These are phyloP conservation scores for Luffa acutangula DNA, from an alignment of 306 rosid species.

Conservation along the genomic window DNA sequence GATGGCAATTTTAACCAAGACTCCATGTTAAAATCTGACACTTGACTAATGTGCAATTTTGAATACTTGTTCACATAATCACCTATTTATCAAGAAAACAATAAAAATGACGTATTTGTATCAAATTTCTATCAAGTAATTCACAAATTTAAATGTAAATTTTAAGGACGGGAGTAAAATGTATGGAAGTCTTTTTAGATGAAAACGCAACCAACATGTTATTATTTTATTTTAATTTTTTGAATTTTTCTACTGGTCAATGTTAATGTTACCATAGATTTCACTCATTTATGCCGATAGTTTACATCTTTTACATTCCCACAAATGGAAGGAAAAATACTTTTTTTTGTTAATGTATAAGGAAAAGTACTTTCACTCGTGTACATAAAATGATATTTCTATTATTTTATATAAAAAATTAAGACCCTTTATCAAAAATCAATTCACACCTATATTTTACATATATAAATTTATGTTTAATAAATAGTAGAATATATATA, in stretches of 20 bases:
- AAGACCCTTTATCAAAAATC: too few species aligned
- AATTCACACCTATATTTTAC: too few species aligned
- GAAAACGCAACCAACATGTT: neutral
- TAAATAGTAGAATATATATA: too few species aligned
- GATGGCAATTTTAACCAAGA: too few species aligned
- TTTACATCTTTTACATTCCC: neutral
- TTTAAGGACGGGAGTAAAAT: neutral
- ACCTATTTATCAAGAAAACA: neutral
- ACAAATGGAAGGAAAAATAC: neutral
- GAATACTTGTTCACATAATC: neutral
- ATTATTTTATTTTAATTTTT: neutral
- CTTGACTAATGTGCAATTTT: neutral
- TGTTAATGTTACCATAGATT: neutral
- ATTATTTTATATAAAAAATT: neutral
- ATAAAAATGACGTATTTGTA: too few species aligned
- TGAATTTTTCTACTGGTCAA: neutral
- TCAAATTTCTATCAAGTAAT: neutral
- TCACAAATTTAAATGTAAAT: neutral
- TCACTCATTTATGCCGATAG: neutral
- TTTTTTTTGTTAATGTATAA: neutral
- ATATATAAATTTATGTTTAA: too few species aligned
- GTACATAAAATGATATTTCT: neutral
- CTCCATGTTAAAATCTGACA: neutral
- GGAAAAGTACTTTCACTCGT: neutral
- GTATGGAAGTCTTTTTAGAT: too few species aligned